Base-by-base conservation (phyloP, 2,329 filamentous ascomycete species). In the Fusarium oligoseptatum region DNA sequence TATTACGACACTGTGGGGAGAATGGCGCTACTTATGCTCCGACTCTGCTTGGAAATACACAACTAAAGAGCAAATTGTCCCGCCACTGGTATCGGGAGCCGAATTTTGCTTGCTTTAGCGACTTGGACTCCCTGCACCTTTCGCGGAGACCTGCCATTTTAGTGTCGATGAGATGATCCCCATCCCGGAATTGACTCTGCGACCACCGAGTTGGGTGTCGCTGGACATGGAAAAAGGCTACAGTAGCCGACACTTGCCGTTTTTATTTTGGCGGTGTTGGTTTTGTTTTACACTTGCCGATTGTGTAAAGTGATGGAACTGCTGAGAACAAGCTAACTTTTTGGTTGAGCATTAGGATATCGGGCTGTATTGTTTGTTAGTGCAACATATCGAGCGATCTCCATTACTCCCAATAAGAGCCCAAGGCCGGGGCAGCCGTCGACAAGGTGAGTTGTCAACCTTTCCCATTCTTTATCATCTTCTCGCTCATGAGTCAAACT, bases 1-100 rank as follows among this genome's bases (percentile, higher is more conserved):
- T 29, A 70, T 71, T 56, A 67, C 68, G 69, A 67, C 69, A 71
- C 63, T 67, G 68, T 43, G 58, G 68, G 17, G 68, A 67, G 20
- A 55, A 67, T 67, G 57, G 57, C 67, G 57, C 62, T 60, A 22
- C 14, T 29, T 29, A 43, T 45, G 22, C 15, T 61, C 29, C 32
- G 22, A 39, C 43, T 32, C 12, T 43, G 39, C 39, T 24, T 24
- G 22, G 9, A 32, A 61, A 32, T 34, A 24, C 24, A 5, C 14
- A 29, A 34, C 8, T 1, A 29, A 24, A 27, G n/a, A 50, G 41
- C 29, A 24, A 62, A 24, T 36, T 36, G 15, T 50, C 20, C 22
- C 15, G 22, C 43, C 41, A 37, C 43, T 62, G 50, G 8, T 7
- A 45, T 37, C 3, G 11, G 12, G 5, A 29, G 3, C 22, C 43